Base-by-base conservation (phyloP, 2,329 filamentous ascomycete species). In the Sporothrix brasiliensis region DNA sequence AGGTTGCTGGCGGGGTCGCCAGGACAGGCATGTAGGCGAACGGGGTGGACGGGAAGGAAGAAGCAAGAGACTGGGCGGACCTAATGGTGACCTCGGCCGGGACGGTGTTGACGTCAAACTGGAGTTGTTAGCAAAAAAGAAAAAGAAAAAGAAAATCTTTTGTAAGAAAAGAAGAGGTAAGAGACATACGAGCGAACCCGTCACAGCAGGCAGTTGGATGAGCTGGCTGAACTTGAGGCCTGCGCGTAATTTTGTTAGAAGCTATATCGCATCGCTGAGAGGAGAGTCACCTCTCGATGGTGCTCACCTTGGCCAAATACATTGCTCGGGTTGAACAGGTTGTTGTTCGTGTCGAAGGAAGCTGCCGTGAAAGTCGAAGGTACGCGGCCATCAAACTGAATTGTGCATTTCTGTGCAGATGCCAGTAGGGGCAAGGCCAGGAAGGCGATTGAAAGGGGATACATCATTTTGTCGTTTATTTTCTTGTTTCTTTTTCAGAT, bases 21-120 rank as follows among this genome's bases (percentile, higher is more conserved):
- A 66, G 44, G 60, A 53, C 73, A 2, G 44, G 69, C 24, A n/a
- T 53, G 49, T 49, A 67, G 50, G 39, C 70, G 19, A 67, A 73
- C 47, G 67, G 54, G 24, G 24, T 47, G 60, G 60, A 65, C 21
- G 14, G 60, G 24, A 41, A 30, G 41, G 61, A n/a, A 66, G 44
- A 53, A 39, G 27, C 58, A 30, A 49, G 53, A 44, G 41, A 58
- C 21, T 39, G 27, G 58, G 54, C 73, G 19, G 69, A 79, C 78
- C 77, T 83, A 76, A 89, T 84, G 53, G 85, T 87, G 11, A 88
- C 83, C 74, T 86, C 85, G 27, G 88, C 73, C 4, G 86, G 79
- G 47, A 81, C 77, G 56, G 80, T 79, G 60, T 79, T 78, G 19
- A 73, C 74, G 67, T 87, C 84, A 74, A 86, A 86, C 77, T 82